phyloP scores from a whole-genome alignment of 805 yeast species.

The Hyphopichia homilentoma region DNA sequence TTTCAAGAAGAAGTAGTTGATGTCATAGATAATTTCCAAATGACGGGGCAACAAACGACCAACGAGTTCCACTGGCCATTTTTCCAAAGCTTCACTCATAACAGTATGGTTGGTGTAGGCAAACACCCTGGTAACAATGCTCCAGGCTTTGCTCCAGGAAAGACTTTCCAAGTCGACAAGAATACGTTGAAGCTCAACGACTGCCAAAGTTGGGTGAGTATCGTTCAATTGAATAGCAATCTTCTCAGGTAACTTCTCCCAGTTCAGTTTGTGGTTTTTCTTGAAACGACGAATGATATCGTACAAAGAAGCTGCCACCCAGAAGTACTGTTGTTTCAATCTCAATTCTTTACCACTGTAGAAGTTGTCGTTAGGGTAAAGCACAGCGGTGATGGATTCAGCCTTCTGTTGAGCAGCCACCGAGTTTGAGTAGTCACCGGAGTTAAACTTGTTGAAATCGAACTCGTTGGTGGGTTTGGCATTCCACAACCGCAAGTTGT shows the following conservation, averaged over 20 bases:
- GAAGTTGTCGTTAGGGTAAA: slow-evolving; percentile 93
- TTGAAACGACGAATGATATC: slow-evolving; percentile 89
- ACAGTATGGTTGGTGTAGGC: slow-evolving; percentile 96
- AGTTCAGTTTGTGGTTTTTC: slow-evolving; percentile 63
- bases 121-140: slow-evolving; percentile 71
- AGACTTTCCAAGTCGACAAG: slow-evolving; percentile 80
- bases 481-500: slow-evolving; percentile 87
- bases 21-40: slow-evolving; percentile 82
- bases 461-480: slow-evolving; percentile 88
- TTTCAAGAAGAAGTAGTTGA: slow-evolving; percentile 76
- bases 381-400: slow-evolving; percentile 86
- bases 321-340: slow-evolving; percentile 91
- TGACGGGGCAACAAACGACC: slow-evolving; percentile 85
- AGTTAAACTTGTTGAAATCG: slow-evolving; percentile 85
- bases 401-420: slow-evolving; percentile 84
- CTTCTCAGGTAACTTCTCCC: slow-evolving; percentile 80
- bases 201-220: slow-evolving; percentile 90
- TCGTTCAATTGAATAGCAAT: slow-evolving; percentile 92
- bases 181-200: slow-evolving; percentile 85
- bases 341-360: slow-evolving; percentile 88
- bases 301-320: slow-evolving; percentile 93
- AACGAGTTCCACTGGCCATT: slow-evolving; percentile 86
- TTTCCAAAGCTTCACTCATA: slow-evolving; percentile 91
- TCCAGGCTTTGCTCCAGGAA: slow-evolving; percentile 84
- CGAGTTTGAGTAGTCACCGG: slow-evolving; percentile 85